phyloP scores from a whole-genome alignment of 1,139 yeast species.

The Protomyces macrosporus region DNA sequence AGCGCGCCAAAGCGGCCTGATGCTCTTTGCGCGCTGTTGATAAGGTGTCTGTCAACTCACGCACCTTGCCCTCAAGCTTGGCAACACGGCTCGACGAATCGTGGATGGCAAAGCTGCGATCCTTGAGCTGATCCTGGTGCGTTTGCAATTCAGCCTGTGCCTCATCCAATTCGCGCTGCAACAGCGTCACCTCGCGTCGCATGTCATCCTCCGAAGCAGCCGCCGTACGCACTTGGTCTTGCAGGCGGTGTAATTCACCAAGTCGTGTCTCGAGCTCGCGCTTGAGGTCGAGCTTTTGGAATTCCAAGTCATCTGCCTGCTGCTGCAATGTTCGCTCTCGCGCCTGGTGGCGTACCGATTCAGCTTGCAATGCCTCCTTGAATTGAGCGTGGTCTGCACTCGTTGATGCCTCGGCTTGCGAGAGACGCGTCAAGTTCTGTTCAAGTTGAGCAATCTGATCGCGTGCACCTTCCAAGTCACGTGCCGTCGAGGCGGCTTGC shows the following conservation, averaged over 20 bases:
- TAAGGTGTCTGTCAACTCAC: neutral
- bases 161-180: neutral
- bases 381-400: conserved; percentile 2
- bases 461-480: neutral
- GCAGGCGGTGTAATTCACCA: neutral
- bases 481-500: neutral
- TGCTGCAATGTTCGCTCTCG: conserved; percentile 4
- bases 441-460: conserved; percentile 11
- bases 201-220: neutral
- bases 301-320: conserved; percentile 1
- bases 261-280: neutral
- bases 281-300: neutral
- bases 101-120: neutral
- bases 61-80: conserved; percentile 3
- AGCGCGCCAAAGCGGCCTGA: neutral
- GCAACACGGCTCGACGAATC: neutral
- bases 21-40: neutral
- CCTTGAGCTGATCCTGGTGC: neutral
- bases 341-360: conserved; percentile 5
- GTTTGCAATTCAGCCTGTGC: neutral
- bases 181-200: neutral
- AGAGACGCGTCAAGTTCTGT: neutral
- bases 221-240: neutral
- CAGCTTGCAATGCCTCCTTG: conserved; percentile 14
- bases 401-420: conserved; percentile 2